A percentile compares a stretch with the other conserved stretches of the same genome.
These are phyloP conservation scores for Oldenlandia corymbosa DNA, from an alignment of 257 asterid genomes.

Conservation along the genomic window DNA sequence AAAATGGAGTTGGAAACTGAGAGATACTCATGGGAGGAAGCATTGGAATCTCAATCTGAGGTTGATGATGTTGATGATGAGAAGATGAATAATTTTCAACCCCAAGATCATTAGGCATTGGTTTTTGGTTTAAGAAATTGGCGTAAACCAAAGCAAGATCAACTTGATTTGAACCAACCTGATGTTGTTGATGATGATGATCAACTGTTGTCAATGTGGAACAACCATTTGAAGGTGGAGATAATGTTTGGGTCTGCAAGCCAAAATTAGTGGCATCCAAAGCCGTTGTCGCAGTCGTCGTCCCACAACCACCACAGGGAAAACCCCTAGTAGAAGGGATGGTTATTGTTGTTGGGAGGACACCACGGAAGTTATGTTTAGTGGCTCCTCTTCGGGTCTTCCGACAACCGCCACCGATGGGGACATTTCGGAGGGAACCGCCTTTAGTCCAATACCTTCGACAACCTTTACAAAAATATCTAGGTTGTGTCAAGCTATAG, in stretches of 20 bases:
- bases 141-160: conserved; percentile 66
- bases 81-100: not conserved
- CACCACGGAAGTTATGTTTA: conserved; percentile 8
- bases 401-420: conserved; percentile 75
- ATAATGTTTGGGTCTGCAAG: not conserved
- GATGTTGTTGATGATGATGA: too few species aligned
- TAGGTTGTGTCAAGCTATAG: conserved; percentile 72
- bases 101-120: conserved; percentile 12
- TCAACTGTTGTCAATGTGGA: conserved; percentile 9
- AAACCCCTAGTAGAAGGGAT: conserved; percentile 13
- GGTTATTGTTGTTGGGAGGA: too few species aligned
- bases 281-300: too few species aligned
- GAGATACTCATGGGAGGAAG: conserved; percentile 8
- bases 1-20: conserved; percentile 22
- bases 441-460: conserved; percentile 84
- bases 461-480: conserved; percentile 76
- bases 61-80: not conserved
- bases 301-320: conserved; percentile 12
- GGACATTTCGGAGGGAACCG: conserved; percentile 74
- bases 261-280: too few species aligned
- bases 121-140: conserved; percentile 46
- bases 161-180: conserved; percentile 32
- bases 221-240: conserved; percentile 2
- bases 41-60: not conserved
- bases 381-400: conserved; percentile 37